Conservation (phyloP, 2,329 filamentous ascomycete genomes). For the Trichophyton benhamiae region DNA sequence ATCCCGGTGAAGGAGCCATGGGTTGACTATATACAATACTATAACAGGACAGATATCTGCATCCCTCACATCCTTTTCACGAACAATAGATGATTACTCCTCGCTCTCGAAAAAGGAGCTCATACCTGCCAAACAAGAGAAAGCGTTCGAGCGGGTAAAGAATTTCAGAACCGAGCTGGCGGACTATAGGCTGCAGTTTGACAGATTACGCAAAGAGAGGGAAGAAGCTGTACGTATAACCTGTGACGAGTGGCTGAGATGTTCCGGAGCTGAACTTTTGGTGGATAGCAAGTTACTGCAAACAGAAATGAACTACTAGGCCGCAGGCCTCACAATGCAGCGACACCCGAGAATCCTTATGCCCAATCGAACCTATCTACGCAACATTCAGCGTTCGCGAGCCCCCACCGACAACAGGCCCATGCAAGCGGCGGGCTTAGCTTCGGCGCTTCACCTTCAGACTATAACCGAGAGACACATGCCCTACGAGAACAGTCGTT, state of each 20-base stretch:
- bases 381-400: slow-evolving; percentile 32
- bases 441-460: slow-evolving; percentile 37
- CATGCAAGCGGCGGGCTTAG: slow-evolving; percentile 29
- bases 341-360: slow-evolving; percentile 91
- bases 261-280: not conserved
- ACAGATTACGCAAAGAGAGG: slow-evolving; percentile 60
- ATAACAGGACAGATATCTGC: slow-evolving; percentile 58
- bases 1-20: not conserved
- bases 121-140: slow-evolving; percentile 80
- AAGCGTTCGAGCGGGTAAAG: slow-evolving; percentile 72
- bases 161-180: slow-evolving; percentile 72
- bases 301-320: slow-evolving; percentile 76
- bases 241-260: not conserved
- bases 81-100: slow-evolving; percentile 87
- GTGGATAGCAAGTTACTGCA: slow-evolving; percentile 43
- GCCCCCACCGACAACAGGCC: slow-evolving; percentile 17
- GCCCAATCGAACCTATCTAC: slow-evolving; percentile 44
- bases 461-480: slow-evolving; percentile 63
- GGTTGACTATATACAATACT: not conserved
- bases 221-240: slow-evolving; percentile 52
- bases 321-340: slow-evolving; percentile 61
- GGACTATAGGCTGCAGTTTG: slow-evolving; percentile 67
- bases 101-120: slow-evolving; percentile 76
- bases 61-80: slow-evolving; percentile 67
- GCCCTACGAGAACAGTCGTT: slow-evolving; percentile 84